Percentiles rank a stretch among this genome's conserved stretches.
phyloP scores from a whole-genome alignment of 78 protist species.

The Dictyostelium intermedium region DNA sequence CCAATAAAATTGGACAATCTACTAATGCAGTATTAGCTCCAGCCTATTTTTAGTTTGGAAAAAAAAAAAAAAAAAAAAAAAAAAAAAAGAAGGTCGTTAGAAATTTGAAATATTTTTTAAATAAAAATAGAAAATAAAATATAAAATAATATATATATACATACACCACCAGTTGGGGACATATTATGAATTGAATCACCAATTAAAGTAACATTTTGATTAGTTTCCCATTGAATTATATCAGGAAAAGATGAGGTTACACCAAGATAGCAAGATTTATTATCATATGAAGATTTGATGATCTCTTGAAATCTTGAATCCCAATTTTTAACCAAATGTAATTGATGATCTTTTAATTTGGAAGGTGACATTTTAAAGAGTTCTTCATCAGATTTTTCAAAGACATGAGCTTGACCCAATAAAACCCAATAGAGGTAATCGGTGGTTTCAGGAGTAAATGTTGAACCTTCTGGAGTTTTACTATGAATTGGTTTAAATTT shows the following conservation, averaged over 20 bases:
- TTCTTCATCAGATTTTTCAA: constrained; percentile 30
- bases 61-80: too few relatives aligned
- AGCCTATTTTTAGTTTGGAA: neutral
- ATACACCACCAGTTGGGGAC: constrained; percentile 43
- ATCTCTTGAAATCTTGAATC: neutral
- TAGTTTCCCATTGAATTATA: constrained; percentile 17
- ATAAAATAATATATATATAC: neutral
- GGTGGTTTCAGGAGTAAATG: neutral
- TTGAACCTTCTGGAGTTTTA: neutral
- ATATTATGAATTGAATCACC: constrained; percentile 37
- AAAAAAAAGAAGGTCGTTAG: too few relatives aligned
- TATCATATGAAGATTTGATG: neutral
- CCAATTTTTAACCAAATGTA: constrained; percentile 9
- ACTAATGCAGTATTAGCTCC: constrained; percentile 27
- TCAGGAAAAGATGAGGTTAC: neutral
- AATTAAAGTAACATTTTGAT: neutral
- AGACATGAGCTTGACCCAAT: neutral
- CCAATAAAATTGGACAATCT: neutral
- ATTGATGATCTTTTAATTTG: neutral
- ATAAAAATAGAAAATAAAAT: too few relatives aligned
- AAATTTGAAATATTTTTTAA: too few relatives aligned
- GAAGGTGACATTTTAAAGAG: neutral
- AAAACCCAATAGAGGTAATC: constrained; percentile 54
- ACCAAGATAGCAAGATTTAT: neutral
- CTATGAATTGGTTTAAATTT: neutral